Evolutionary conservation across 805 yeast species (phyloP).

Genomic region (Metahyphopichia silvanorum): DNA sequence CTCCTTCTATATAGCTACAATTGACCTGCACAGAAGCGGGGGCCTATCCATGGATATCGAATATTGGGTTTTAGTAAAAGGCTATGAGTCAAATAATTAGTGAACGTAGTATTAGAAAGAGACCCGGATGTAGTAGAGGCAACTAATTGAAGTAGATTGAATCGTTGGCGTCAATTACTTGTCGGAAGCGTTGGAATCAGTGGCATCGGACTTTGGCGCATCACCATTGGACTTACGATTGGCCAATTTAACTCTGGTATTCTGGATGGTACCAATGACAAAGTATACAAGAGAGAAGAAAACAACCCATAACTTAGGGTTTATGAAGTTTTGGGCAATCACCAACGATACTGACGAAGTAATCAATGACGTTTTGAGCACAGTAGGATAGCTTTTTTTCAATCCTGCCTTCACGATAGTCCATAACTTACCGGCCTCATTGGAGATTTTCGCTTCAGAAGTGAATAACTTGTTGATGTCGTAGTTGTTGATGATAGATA

Average conservation of each 20-base stretch:
- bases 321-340: conserved; percentile 54
- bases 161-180: too few relatives aligned
- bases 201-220: too few relatives aligned
- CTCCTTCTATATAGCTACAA: too few relatives aligned
- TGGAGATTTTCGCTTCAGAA: conserved; percentile 6
- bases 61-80: too few relatives aligned
- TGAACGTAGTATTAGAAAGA: too few relatives aligned
- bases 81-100: too few relatives aligned
- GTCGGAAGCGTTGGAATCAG: too few relatives aligned
- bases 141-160: background rate
- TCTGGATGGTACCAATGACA: conserved; percentile 59
- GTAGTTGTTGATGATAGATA: conserved; percentile 47
- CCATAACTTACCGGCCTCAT: conserved; percentile 6
- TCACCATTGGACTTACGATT: background rate
- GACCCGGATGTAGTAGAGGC: background rate
- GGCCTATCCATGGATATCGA: too few relatives aligned
- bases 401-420: conserved; percentile 29
- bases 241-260: conserved; percentile 46
- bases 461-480: conserved; percentile 6
- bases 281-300: conserved; percentile 59
- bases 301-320: conserved; percentile 62
- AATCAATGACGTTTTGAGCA: conserved; percentile 52
- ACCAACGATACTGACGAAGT: conserved; percentile 50
- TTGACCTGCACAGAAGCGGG: too few relatives aligned
- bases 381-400: conserved; percentile 40